Conservation (phyloP, 2,329 filamentous ascomycete genomes). For the Aspergillus sp. region DNA sequence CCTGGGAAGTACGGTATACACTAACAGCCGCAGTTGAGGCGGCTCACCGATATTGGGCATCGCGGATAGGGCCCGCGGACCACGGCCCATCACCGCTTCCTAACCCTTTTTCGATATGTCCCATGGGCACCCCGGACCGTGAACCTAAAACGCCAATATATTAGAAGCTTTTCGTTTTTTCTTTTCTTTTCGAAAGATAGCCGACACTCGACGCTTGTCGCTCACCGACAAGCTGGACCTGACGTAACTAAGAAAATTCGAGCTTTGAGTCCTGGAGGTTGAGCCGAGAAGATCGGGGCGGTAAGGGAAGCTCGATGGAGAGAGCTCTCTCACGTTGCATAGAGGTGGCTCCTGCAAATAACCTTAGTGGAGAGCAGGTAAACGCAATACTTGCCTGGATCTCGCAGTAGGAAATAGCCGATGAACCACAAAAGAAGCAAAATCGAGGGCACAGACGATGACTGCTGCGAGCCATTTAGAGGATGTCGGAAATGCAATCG, state of each 20-base stretch:
- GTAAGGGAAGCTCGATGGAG: neutral
- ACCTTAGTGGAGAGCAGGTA: neutral
- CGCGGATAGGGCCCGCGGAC: neutral
- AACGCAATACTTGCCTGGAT: neutral
- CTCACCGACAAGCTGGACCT: slow-evolving; percentile 8
- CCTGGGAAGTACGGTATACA: neutral
- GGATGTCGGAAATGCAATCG: neutral
- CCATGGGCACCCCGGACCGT: neutral
- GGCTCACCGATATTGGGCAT: neutral
- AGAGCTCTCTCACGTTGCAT: neutral
- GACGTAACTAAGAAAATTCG: neutral
- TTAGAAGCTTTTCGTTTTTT: neutral
- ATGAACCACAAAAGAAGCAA: slow-evolving; percentile 7
- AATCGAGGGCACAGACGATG: neutral
- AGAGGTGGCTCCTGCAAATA: neutral
- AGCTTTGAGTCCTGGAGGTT: neutral
- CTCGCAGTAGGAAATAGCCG: neutral
- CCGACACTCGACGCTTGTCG: neutral
- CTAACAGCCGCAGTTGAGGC: neutral
- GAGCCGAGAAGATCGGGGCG: neutral
- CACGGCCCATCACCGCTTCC: neutral
- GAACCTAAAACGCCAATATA: slow-evolving; percentile 3
- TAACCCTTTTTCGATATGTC: slow-evolving; percentile 11
- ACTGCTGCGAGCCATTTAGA: neutral
- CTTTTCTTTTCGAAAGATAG: neutral